phyloP scores from a whole-genome alignment of 2,329 filamentous ascomycete genomes.

The Penicillium decumbens region DNA sequence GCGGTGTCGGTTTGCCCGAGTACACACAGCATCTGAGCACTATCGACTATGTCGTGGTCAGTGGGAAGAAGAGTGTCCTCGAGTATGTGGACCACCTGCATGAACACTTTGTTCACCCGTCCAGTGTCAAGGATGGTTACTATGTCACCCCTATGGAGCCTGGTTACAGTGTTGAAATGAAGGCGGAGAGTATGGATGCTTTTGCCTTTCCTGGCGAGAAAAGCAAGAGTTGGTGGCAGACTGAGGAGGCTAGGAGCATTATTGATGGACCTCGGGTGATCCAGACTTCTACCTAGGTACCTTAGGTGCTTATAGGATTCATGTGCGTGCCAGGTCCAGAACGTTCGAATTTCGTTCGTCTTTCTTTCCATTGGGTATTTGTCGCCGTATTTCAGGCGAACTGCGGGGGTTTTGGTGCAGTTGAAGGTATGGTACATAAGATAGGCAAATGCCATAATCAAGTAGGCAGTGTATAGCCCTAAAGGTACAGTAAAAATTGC shows the following conservation, averaged over 20 bases:
- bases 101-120: constrained; percentile 84
- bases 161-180: constrained; percentile 94
- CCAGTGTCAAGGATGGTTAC: constrained; percentile 75
- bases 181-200: constrained; percentile 74
- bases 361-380: constrained; percentile 1
- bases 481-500: constrained; percentile 11
- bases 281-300: constrained; percentile 8
- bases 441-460: constrained; percentile 7
- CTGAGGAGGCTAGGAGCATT: constrained; percentile 70
- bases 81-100: constrained; percentile 93
- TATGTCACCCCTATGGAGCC: constrained; percentile 79
- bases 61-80: constrained; percentile 72
- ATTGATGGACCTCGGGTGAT: constrained; percentile 52
- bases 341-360: not conserved
- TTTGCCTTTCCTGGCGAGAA: constrained; percentile 72
- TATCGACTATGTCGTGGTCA: constrained; percentile 86
- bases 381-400: not conserved
- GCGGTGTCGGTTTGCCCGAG: constrained; percentile 84
- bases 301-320: constrained; percentile 11
- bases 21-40: constrained; percentile 91
- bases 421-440: constrained; percentile 18
- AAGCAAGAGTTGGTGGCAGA: constrained; percentile 80
- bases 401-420: not conserved
- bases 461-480: constrained; percentile 1
- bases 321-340: constrained; percentile 18